Percentiles rank a stretch among this genome's conserved stretches.
Evolutionary conservation across 2,329 filamentous ascomycete species (phyloP).

Genomic region (Alternaria gansuensis): DNA sequence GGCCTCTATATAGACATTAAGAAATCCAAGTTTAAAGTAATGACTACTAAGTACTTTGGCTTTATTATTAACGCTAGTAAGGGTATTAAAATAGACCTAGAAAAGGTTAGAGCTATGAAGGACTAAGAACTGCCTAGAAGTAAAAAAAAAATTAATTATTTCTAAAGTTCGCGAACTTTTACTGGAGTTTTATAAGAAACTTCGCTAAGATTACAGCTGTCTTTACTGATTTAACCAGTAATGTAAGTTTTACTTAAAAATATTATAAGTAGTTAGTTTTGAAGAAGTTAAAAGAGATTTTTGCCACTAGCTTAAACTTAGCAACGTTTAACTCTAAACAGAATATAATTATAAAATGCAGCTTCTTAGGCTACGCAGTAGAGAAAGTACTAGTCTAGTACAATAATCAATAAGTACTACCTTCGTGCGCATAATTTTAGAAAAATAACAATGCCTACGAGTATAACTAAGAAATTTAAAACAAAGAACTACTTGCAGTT

Average conservation of each 20-base stretch:
- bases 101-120: too few species aligned
- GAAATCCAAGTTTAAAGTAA: too few species aligned
- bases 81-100: too few species aligned
- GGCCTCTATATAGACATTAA: background rate
- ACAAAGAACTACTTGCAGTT: constrained; percentile 52
- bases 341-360: background rate
- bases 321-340: background rate
- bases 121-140: too few species aligned
- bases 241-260: background rate
- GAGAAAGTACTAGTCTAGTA: background rate
- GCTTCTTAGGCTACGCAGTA: background rate
- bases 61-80: too few species aligned
- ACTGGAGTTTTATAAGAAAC: background rate
- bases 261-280: background rate
- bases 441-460: background rate
- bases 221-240: background rate
- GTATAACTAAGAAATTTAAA: constrained; percentile 35
- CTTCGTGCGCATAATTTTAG: background rate
- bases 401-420: background rate
- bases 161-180: background rate
- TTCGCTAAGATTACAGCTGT: too few species aligned
- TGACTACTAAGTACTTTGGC: too few species aligned
- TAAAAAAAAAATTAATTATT: too few species aligned
- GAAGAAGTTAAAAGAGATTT: background rate
- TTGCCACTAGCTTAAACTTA: background rate